phyloP scores from a whole-genome alignment of 306 rosid species.

The Neltuma alba region DNA sequence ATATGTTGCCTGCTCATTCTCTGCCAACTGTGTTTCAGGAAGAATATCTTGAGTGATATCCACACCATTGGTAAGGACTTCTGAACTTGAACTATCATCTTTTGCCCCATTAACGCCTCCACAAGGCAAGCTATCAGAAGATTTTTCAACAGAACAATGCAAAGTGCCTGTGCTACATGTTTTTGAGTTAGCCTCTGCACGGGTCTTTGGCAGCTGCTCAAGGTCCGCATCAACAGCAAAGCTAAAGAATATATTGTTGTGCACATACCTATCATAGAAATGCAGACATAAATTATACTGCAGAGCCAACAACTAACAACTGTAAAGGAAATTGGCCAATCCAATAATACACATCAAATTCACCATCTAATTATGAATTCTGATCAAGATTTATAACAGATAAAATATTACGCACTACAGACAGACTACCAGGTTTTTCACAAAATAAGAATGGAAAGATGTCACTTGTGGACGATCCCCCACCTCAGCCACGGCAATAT shows the following conservation, averaged over 20 bases:
- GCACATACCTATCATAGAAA: slow-evolving; percentile 81
- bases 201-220: slow-evolving; percentile 82
- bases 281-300: slow-evolving; percentile 11
- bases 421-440: background rate
- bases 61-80: slow-evolving; percentile 48
- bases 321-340: slow-evolving; percentile 19
- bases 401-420: background rate
- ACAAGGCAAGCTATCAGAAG: slow-evolving; percentile 38
- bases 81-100: slow-evolving; percentile 42
- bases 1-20: slow-evolving; percentile 97
- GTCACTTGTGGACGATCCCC: background rate
- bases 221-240: slow-evolving; percentile 98
- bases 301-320: slow-evolving; percentile 10
- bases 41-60: slow-evolving; percentile 55
- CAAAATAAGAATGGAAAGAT: background rate
- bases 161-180: slow-evolving; percentile 39
- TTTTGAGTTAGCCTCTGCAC: slow-evolving; percentile 51
- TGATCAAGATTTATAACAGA: slow-evolving; percentile 14
- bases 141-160: slow-evolving; percentile 56
- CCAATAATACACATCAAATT: background rate
- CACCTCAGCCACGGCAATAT: background rate
- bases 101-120: slow-evolving; percentile 61
- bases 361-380: slow-evolving; percentile 7
- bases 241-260: slow-evolving; percentile 97
- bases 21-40: slow-evolving; percentile 71